Evolutionary conservation across 2,329 filamentous ascomycete genomes (phyloP).

Genomic region (Dothistroma pini): DNA sequence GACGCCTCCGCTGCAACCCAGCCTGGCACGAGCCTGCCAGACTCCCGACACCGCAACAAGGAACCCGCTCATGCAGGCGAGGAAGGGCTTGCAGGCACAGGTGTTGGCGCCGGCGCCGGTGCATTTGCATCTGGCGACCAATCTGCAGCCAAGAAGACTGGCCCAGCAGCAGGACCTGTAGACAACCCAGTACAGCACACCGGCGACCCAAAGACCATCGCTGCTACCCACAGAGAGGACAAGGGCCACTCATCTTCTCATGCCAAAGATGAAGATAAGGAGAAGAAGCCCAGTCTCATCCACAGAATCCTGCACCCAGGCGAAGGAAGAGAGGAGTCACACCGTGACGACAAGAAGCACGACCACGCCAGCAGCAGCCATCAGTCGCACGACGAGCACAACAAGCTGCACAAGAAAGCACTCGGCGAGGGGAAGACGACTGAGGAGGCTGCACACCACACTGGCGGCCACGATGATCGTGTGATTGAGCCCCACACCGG

Average conservation of each 20-base stretch:
- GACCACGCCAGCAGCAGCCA: neutral
- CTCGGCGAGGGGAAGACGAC: conserved; percentile 1
- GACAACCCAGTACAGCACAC: neutral
- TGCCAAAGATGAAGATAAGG: conserved; percentile 27
- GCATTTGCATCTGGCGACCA: neutral
- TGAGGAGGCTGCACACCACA: neutral
- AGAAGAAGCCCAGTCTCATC: conserved; percentile 33
- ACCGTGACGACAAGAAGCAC: neutral
- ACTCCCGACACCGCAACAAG: conserved; percentile 34
- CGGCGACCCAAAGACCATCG: neutral
- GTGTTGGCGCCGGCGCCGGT: conserved; percentile 4
- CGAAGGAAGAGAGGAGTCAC: conserved; percentile 3
- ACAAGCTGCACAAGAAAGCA: conserved; percentile 13
- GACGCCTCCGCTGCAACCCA: neutral
- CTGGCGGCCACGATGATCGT: conserved; percentile 14
- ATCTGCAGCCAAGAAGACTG: neutral
- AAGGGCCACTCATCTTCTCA: neutral
- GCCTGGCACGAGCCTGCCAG: neutral
- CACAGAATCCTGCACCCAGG: conserved; percentile 30
- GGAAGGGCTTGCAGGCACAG: conserved; percentile 4
- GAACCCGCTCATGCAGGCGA: conserved; percentile 15
- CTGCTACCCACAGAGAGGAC: neutral
- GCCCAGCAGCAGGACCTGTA: neutral
- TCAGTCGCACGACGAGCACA: conserved; percentile 3
- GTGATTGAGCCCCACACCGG: conserved; percentile 41